Percentiles rank a stretch among this genome's conserved stretches.
phyloP scores from a whole-genome alignment of 2,329 filamentous ascomycete genomes.

The Pestalotiopsis sp. region DNA sequence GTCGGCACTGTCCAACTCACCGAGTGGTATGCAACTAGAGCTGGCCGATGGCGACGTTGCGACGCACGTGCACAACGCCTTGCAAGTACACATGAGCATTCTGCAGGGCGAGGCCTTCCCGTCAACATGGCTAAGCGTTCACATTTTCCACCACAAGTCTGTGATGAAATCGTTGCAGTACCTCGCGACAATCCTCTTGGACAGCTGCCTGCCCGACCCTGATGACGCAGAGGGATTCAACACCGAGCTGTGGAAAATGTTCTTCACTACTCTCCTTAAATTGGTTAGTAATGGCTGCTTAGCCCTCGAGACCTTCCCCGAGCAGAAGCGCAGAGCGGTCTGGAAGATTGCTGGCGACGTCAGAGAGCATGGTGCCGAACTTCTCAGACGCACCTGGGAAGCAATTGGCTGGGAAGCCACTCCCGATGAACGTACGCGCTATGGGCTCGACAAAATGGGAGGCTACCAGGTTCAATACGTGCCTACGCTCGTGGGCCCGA shows the following conservation, averaged over 20 bases:
- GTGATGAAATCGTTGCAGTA: slow-evolving; percentile 86
- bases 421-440: slow-evolving; percentile 75
- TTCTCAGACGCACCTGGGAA: slow-evolving; percentile 87
- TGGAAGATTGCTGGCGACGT: slow-evolving; percentile 99
- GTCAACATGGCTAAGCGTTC: slow-evolving; percentile 84
- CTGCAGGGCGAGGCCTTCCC: slow-evolving; percentile 90
- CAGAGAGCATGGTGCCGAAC: slow-evolving; percentile 84
- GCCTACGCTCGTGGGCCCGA: slow-evolving; percentile 84
- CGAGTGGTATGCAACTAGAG: slow-evolving; percentile 76
- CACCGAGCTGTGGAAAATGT: slow-evolving; percentile 90
- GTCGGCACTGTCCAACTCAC: slow-evolving; percentile 77
- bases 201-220: slow-evolving; percentile 82
- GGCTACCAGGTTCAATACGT: slow-evolving; percentile 99
- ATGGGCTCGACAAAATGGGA: slow-evolving; percentile 82
- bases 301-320: slow-evolving; percentile 92
- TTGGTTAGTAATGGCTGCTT: slow-evolving; percentile 88
- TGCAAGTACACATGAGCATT: slow-evolving; percentile 88
- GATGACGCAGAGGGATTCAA: slow-evolving; percentile 93
- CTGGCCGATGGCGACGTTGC: slow-evolving; percentile 74
- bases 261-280: slow-evolving; percentile 87
- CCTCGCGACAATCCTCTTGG: slow-evolving; percentile 77
- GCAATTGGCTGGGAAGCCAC: slow-evolving; percentile 95
- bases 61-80: slow-evolving; percentile 73
- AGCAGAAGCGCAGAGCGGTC: slow-evolving; percentile 92
- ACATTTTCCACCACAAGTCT: slow-evolving; percentile 91